These are phyloP conservation scores for Podospora bellae-mahoneyi DNA, from an alignment of 495 filamentous ascomycete genomes.

Conservation along the genomic window DNA sequence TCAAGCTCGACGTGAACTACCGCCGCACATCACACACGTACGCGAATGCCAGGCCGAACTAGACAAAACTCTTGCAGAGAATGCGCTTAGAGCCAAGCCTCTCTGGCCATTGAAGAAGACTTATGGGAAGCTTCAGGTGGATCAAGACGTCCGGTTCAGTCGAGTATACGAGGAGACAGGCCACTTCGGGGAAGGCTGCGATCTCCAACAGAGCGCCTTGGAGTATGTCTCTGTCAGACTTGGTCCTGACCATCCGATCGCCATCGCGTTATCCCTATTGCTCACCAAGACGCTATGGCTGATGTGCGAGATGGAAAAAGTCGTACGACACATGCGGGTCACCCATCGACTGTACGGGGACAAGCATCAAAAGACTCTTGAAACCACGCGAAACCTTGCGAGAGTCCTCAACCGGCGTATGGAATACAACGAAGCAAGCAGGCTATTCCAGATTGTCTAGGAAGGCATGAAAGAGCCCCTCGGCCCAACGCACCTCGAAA, in stretches of 20 bases:
- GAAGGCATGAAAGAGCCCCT: constrained; percentile 33
- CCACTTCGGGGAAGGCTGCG: background rate
- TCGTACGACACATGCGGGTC: background rate
- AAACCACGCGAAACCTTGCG: constrained; percentile 2
- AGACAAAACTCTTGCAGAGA: constrained; percentile 2
- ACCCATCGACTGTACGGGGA: constrained; percentile 7
- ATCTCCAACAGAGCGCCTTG: background rate
- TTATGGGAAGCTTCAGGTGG: constrained; percentile 4
- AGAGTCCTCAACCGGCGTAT: background rate
- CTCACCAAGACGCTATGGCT: constrained; percentile 10
- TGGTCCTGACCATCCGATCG: constrained; percentile 5
- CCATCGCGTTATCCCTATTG: constrained; percentile 1
- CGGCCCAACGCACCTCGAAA: constrained; percentile 32
- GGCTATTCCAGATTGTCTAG: constrained; percentile 17
- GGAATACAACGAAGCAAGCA: constrained; percentile 1
- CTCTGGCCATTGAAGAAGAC: constrained; percentile 7
- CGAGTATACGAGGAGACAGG: constrained; percentile 12
- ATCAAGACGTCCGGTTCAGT: constrained; percentile 13
- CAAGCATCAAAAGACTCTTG: constrained; percentile 7
- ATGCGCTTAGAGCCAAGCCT: background rate
- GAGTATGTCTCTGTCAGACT: constrained; percentile 3
- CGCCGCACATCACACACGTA: constrained; percentile 14
- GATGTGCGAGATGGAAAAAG: constrained; percentile 9
- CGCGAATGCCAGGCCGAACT: constrained; percentile 4
- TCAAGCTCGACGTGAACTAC: background rate